phyloP scores from a whole-genome alignment of 2,329 filamentous ascomycete species.

The Niveomyces coronatus region DNA sequence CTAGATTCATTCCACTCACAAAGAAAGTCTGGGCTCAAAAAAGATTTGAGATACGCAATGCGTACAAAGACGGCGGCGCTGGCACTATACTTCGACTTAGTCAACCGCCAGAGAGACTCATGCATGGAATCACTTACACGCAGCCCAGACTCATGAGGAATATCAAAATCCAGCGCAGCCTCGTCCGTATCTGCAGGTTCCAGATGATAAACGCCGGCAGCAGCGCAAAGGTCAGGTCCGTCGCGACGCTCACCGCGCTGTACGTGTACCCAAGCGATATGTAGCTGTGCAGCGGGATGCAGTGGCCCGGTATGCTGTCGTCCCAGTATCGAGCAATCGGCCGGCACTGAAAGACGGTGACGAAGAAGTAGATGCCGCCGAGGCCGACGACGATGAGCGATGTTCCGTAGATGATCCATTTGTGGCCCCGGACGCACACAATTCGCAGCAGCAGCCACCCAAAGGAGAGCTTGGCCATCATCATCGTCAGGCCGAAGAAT shows the following conservation, averaged over 20 bases:
- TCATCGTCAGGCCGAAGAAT: conserved; percentile 16
- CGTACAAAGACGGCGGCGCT: conserved; percentile 29
- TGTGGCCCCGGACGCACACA: conserved; percentile 12
- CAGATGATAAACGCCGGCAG: conserved; percentile 41
- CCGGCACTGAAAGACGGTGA: conserved; percentile 20
- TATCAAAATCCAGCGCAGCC: conserved; percentile 37
- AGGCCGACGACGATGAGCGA: conserved; percentile 19
- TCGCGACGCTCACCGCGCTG: conserved; percentile 33
- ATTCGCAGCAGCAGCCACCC: conserved; percentile 19
- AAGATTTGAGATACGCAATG: conserved; percentile 22
- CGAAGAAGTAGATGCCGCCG: conserved; percentile 21
- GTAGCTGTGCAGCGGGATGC: conserved; percentile 26
- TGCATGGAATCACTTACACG: conserved; percentile 20
- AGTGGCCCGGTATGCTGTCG: conserved; percentile 15
- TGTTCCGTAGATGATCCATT: conserved; percentile 19
- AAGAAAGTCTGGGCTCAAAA: conserved; percentile 28
- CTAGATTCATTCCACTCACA: conserved; percentile 16
- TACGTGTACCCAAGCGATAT: conserved; percentile 38
- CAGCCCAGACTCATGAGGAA: conserved; percentile 45
- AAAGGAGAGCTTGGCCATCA: conserved; percentile 17
- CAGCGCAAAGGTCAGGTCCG: conserved; percentile 37
- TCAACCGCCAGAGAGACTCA: neutral
- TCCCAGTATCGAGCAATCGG: conserved; percentile 21
- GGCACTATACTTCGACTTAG: conserved; percentile 18
- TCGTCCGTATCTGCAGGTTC: conserved; percentile 38